These are phyloP conservation scores for Maudiozyma pseudohumilis DNA, from an alignment of 805 yeast genomes.

Conservation along the genomic window DNA sequence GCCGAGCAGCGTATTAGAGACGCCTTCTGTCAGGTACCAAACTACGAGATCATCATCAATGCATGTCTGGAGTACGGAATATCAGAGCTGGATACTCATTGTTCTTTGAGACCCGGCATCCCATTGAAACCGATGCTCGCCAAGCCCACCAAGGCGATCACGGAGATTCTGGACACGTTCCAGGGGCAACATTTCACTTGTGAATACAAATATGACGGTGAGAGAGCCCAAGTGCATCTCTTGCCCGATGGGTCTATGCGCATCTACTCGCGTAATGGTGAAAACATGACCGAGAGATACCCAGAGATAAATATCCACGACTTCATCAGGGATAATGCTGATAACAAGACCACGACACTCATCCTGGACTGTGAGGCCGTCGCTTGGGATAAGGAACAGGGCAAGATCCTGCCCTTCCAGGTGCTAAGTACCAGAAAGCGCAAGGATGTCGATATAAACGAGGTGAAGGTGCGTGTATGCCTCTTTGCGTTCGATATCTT, in stretches of 20 bases:
- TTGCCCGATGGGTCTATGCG: constrained; percentile 53
- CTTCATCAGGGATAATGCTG: constrained; percentile 33
- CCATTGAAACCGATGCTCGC: constrained; percentile 98
- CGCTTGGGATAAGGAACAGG: constrained; percentile 77
- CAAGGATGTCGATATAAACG: constrained; percentile 80
- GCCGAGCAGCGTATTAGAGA: constrained; percentile 78
- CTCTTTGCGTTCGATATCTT: constrained; percentile 85
- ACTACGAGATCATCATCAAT: constrained; percentile 69
- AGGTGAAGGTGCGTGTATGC: constrained; percentile 85
- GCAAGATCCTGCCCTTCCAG: constrained; percentile 89
- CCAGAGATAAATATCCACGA: constrained; percentile 78
- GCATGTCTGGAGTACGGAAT: constrained; percentile 63
- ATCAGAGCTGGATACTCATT: constrained; percentile 49
- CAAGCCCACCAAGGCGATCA: constrained; percentile 87
- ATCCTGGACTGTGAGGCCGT: constrained; percentile 95
- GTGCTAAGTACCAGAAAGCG: constrained; percentile 87
- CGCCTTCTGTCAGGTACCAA: constrained; percentile 84
- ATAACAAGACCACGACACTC: constrained; percentile 45
- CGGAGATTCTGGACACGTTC: constrained; percentile 86
- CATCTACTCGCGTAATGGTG: constrained; percentile 89
- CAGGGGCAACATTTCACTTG: constrained; percentile 81
- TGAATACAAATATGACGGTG: constrained; percentile 97
- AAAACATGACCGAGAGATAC: constrained; percentile 91
- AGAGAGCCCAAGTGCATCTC: constrained; percentile 88
- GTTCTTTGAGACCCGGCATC: constrained; percentile 79